Percentiles rank a stretch among this genome's conserved stretches.
These are phyloP conservation scores for Scleromitrula shiraiana DNA, from an alignment of 2,329 filamentous ascomycete genomes.

Conservation along the genomic window DNA sequence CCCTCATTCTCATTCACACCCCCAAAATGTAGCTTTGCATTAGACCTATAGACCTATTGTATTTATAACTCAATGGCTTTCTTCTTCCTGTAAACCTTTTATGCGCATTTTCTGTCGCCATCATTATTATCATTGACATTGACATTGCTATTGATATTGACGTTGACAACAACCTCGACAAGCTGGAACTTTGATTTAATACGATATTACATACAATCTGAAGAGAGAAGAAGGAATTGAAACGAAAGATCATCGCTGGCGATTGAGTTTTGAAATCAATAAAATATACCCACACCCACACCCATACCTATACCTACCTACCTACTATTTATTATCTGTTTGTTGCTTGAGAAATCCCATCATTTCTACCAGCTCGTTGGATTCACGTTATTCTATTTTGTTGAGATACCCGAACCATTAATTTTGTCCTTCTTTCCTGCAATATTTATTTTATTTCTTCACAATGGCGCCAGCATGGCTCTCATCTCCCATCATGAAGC, in stretches of 20 bases:
- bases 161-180: background rate
- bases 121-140: background rate
- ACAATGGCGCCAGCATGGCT: constrained; percentile 4
- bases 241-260: constrained; percentile 4
- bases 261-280: constrained; percentile 7
- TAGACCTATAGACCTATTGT: background rate
- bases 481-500: constrained; percentile 5
- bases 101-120: no score
- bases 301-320: no score
- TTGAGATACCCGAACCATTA: background rate
- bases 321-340: background rate
- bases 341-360: background rate
- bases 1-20: background rate
- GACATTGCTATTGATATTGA: background rate
- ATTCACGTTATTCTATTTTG: background rate
- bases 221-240: background rate
- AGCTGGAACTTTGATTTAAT: background rate
- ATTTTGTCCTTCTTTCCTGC: background rate
- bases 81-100: background rate
- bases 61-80: constrained; percentile 6
- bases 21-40: background rate
- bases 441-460: background rate
- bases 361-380: no score
- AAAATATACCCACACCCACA: no score
- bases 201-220: background rate